Evolutionary conservation across 345 rosid genomes (phyloP).

Genomic region (Turnera subulata): DNA sequence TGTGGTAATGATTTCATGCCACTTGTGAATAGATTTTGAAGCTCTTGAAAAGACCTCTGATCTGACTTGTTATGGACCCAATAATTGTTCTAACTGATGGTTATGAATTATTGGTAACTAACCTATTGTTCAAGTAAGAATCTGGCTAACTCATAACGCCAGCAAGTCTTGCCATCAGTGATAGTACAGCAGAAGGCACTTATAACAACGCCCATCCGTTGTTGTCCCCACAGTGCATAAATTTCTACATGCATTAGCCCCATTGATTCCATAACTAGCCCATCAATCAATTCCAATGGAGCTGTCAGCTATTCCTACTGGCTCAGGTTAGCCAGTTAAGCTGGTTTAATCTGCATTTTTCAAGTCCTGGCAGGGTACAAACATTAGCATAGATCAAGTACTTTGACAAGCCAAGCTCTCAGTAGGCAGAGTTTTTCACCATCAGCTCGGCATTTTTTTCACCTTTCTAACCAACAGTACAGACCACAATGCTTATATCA

Average conservation of each 20-base stretch:
- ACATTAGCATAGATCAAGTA: not conserved
- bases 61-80: constrained; percentile 21
- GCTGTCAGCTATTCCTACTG: constrained; percentile 19
- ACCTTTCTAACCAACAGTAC: constrained; percentile 29
- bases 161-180: constrained; percentile 17
- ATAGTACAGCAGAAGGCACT: constrained; percentile 23
- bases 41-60: constrained; percentile 16
- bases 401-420: constrained; percentile 3
- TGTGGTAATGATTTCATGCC: not conserved
- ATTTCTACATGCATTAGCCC: constrained; percentile 27
- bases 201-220: constrained; percentile 42
- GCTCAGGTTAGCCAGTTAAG: constrained; percentile 11
- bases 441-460: constrained; percentile 18
- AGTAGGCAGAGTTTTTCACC: not conserved
- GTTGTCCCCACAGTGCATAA: constrained; percentile 44
- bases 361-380: too few relatives aligned
- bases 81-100: constrained; percentile 1
- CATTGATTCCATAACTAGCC: constrained; percentile 42
- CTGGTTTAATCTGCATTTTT: too few relatives aligned
- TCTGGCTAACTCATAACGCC: constrained; percentile 20
- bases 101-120: not conserved
- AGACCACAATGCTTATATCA: constrained; percentile 11
- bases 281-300: constrained; percentile 51
- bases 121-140: constrained; percentile 17
- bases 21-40: constrained; percentile 6